Evolutionary conservation across 768 basidiomycete genomes (phyloP), one percentile per base, ranked within the genome.

Genomic region (Cantharellus anzutake): DNA sequence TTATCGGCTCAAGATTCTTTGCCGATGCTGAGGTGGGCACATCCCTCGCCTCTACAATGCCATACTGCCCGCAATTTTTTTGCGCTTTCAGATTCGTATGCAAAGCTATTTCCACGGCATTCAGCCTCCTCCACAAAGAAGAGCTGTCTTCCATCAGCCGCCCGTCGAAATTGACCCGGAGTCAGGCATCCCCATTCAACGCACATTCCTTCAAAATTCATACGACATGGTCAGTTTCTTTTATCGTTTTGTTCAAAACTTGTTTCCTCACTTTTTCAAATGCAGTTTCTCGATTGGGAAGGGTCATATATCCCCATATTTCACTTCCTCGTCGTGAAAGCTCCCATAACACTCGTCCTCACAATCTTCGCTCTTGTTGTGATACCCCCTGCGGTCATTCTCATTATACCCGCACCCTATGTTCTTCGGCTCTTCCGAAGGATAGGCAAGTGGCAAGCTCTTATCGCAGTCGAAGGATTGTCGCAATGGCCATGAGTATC

Each of bases 281-380:
- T 11, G n/a, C 64, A 87, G 86, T 89, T 89, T 70, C 81, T 82
- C 48, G 86, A 89, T 65, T 48, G 44, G 44, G 72, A 83, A 42
- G 85, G 83, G 3, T 84, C 86, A 16, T 89, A 86, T 69, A 84
- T 85, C 71, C 82, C 87, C 0, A 75, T 90, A 2, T 89, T 90
- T 74, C 89, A 90, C 68, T 90, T 90, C 71, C 76, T 90, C 62
- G 84, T 89, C 56, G 81, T 90, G 73, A 90, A 90, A 68, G 85
- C 87, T 2, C 75, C 79, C 39, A 84, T 89, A 68, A 86, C 86
- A 0, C 69, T 90, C 37, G 71, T 83, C 16, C 71, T 88, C 41
- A 76, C 78, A 3, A 67, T 86, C 11, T 64, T 72, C 29, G 67
- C 86, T 56, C 42, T 85, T 14, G 70, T 78, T 11, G 62, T 85